Evolutionary conservation across 2,329 filamentous ascomycete genomes (phyloP), one percentile per base, ranked within the genome.

Genomic region (Claviceps paspali): DNA sequence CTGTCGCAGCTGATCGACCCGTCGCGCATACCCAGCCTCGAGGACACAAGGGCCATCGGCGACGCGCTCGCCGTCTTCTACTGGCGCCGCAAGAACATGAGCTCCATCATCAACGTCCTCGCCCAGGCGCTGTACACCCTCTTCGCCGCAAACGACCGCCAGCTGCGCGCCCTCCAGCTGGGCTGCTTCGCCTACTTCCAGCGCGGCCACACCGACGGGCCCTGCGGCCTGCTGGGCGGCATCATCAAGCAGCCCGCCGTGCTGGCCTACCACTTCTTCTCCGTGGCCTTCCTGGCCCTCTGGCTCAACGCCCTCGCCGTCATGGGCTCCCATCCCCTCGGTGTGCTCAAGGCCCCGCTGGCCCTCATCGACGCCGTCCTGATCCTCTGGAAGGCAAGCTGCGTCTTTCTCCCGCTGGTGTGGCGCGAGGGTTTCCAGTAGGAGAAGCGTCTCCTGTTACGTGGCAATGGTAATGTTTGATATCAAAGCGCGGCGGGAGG

Each of bases 111-210:
- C 68, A 98, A 98, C 60, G 93, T 96, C 48, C 76, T 98, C n/a
- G 88, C 91, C 1, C 83, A 91, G 65, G 87, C 91, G 0, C 70
- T 98, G 2, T 98, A 98, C 63, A 68, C 73, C 23, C 73, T 98
- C 10, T 98, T 96, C 55, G 85, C 88, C 12, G 91, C 88, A 36
- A 68, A 92, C 54, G 80, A 83, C 57, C 60, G 67, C 31, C 73
- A 87, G 52, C 74, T 96, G 36, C 74, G 73, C 45, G 77, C 82
- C 38, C 75, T 98, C 32, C 86, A 93, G 62, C 71, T 71, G 46
- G 91, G 91, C 33, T 98, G 91, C 64, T 96, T 96, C 64, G 66
- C 70, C 22, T 98, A 98, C 61, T 98, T 98, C 64, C 68, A 84
- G 54, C 68, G 78, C 33, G 75, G 76, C 42, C 75, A 77, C 58